Evolutionary conservation across 257 asterid genomes (phyloP).

Genomic region (Solanum piurae): DNA sequence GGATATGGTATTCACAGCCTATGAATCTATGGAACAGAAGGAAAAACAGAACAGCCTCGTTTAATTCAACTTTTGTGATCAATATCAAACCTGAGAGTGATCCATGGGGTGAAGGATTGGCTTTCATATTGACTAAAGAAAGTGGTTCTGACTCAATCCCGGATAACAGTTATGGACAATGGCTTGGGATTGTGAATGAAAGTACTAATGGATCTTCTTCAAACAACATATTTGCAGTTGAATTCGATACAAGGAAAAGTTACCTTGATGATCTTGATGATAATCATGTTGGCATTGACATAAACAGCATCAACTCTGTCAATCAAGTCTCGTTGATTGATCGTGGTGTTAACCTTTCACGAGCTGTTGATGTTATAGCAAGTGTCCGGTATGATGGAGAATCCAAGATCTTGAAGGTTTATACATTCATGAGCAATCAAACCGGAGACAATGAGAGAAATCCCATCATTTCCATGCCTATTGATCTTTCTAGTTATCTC

Average conservation of each 20-base stretch:
- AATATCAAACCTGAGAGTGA: background rate
- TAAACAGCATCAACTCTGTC: conserved; percentile 2
- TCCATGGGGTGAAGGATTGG: conserved; percentile 8
- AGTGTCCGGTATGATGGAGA: conserved; percentile 3
- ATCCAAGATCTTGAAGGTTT: background rate
- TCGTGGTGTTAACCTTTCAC: background rate
- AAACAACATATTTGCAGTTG: conserved; percentile 1
- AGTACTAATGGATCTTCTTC: background rate
- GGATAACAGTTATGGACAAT: background rate
- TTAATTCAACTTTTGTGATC: conserved; percentile 1
- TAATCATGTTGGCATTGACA: conserved; percentile 12
- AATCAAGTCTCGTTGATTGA: background rate
- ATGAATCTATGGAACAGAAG: conserved; percentile 6
- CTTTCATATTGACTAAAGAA: conserved; percentile 10
- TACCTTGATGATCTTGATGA: conserved; percentile 5
- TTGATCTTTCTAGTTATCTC: background rate
- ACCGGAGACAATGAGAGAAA: background rate
- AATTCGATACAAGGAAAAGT: conserved; percentile 7
- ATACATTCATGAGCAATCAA: background rate
- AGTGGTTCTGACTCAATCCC: background rate
- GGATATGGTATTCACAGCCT: background rate
- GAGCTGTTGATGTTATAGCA: background rate
- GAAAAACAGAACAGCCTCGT: background rate
- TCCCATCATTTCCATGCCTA: background rate
- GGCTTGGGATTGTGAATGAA: conserved; percentile 9